Conservation (phyloP, 179 eudicot species). For the Beta lomatogona region DNA sequence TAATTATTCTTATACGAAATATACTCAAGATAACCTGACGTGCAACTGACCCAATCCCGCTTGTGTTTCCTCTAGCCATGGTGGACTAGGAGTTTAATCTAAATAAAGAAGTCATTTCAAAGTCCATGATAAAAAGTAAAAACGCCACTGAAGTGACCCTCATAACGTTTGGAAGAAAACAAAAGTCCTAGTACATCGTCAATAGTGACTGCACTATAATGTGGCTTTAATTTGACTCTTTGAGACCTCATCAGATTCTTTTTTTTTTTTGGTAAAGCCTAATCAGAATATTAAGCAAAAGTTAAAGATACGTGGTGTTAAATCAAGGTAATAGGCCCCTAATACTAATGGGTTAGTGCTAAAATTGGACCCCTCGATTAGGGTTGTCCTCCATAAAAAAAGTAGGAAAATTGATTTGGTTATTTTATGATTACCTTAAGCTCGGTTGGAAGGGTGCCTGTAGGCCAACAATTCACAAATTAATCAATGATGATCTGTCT, state of each 20-base stretch:
- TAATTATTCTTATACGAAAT: too few relatives aligned
- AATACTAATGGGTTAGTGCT: slow-evolving; percentile 20
- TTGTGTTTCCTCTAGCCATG: too few relatives aligned
- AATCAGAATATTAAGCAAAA: slow-evolving; percentile 7
- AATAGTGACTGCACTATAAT: slow-evolving; percentile 25
- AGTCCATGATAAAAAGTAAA: neutral
- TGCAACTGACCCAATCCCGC: too few relatives aligned
- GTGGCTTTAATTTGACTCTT: neutral
- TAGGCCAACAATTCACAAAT: slow-evolving; percentile 35
- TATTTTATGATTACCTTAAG: slow-evolving; percentile 12
- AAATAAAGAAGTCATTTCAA: slow-evolving; percentile 3
- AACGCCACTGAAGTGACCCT: slow-evolving; percentile 5
- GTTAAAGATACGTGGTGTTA: slow-evolving; percentile 34
- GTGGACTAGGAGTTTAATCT: too few relatives aligned
- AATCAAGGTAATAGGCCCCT: slow-evolving; percentile 36
- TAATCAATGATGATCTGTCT: slow-evolving; percentile 9
- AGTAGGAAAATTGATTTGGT: neutral
- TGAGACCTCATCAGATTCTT: neutral
- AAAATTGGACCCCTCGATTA: slow-evolving; percentile 29
- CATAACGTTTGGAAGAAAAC: slow-evolving; percentile 2
- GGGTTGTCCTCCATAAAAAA: slow-evolving; percentile 17
- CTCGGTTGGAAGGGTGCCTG: slow-evolving; percentile 49
- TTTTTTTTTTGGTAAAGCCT: neutral
- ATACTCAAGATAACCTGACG: too few relatives aligned
- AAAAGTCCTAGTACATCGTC: slow-evolving; percentile 6